Evolutionary conservation across 345 rosid species (phyloP).

Genomic region (Pugionium cornutum): DNA sequence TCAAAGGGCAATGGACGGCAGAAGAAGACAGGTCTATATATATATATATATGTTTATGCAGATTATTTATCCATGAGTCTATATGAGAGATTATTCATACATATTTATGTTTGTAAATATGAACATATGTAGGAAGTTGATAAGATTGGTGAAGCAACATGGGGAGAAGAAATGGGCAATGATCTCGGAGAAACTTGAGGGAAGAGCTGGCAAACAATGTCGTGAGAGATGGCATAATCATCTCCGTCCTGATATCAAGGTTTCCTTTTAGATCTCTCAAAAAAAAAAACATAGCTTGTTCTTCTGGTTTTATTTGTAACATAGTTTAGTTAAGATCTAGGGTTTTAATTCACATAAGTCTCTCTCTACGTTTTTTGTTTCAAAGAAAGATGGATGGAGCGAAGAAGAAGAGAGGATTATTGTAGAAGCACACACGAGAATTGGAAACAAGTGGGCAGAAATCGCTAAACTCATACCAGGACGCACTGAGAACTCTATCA

Average conservation of each 20-base stretch:
- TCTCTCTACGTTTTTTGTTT: background rate
- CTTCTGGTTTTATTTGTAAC: background rate
- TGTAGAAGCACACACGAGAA: conserved; percentile 67
- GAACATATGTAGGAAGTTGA: conserved; percentile 55
- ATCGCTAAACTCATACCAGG: conserved; percentile 83
- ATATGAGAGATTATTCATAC: background rate
- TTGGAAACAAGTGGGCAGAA: conserved; percentile 96
- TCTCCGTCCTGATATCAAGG: conserved; percentile 93
- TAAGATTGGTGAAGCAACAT: conserved; percentile 75
- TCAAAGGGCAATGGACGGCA: conserved; percentile 94
- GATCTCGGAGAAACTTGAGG: conserved; percentile 71
- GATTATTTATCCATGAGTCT: background rate
- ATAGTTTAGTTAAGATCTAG: background rate
- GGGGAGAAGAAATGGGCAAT: conserved; percentile 91
- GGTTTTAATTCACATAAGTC: conserved; percentile 5
- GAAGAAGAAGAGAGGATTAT: conserved; percentile 82
- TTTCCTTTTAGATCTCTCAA: conserved; percentile 31
- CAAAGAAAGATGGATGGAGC: conserved; percentile 88
- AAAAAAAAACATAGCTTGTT: too few relatives aligned
- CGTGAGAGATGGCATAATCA: conserved; percentile 99
- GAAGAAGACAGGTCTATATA: conserved; percentile 78
- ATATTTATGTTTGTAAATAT: conserved; percentile 2
- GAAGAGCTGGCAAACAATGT: conserved; percentile 96
- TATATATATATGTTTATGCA: background rate
- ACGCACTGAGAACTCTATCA: conserved; percentile 84